These are phyloP conservation scores for Cladobotryum protrusum DNA, from an alignment of 2,329 filamentous ascomycete species.

Conservation along the genomic window DNA sequence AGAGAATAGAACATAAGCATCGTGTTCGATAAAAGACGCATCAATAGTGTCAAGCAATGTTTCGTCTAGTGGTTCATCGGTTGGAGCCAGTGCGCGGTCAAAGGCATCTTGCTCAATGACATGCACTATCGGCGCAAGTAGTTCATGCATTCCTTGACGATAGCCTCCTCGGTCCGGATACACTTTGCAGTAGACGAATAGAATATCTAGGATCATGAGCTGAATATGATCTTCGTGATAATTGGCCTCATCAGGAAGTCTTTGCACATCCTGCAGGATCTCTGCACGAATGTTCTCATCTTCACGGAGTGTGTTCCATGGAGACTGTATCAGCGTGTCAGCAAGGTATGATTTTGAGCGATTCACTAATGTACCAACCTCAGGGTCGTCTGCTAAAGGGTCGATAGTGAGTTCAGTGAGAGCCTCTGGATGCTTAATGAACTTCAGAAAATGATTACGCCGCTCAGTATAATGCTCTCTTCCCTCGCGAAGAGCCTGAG, in stretches of 20 bases:
- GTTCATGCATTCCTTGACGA: slow-evolving; percentile 97
- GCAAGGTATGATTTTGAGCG: slow-evolving; percentile 11
- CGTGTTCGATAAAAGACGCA: slow-evolving; percentile 73
- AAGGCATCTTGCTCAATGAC: slow-evolving; percentile 78
- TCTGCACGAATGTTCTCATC: slow-evolving; percentile 82
- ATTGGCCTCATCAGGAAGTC: slow-evolving; percentile 85
- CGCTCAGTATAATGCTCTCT: slow-evolving; percentile 69
- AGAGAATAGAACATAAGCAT: slow-evolving; percentile 80
- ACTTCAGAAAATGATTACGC: slow-evolving; percentile 69
- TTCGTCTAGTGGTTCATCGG: slow-evolving; percentile 36
- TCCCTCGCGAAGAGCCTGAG: slow-evolving; percentile 57
- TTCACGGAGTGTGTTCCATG: slow-evolving; percentile 79
- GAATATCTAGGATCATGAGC: slow-evolving; percentile 73
- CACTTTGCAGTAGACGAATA: slow-evolving; percentile 93
- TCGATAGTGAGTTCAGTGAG: slow-evolving; percentile 65
- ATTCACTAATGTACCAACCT: slow-evolving; percentile 32
- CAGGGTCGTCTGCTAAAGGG: slow-evolving; percentile 74
- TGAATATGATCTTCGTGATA: slow-evolving; percentile 79
- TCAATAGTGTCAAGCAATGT: slow-evolving; percentile 64
- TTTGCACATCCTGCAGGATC: slow-evolving; percentile 89
- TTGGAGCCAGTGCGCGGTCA: slow-evolving; percentile 36
- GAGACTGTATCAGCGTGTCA: slow-evolving; percentile 52
- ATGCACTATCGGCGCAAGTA: slow-evolving; percentile 83
- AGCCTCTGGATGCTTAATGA: slow-evolving; percentile 78
- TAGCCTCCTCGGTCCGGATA: slow-evolving; percentile 83